Evolutionary conservation across 164 flowering plant genomes (phyloP).

Genomic region (Euptelea pleiosperma): DNA sequence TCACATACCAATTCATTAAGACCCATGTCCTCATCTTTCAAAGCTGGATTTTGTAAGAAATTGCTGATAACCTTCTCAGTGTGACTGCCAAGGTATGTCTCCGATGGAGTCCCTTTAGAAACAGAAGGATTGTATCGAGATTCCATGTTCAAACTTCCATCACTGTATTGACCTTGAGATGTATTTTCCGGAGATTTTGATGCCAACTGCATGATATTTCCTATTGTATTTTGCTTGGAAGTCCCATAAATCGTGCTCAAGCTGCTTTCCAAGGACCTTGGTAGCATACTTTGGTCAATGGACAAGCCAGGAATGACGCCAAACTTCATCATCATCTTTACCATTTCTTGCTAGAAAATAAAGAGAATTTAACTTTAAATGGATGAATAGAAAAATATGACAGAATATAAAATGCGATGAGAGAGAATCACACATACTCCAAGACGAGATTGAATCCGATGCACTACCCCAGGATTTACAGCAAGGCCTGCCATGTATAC

Average conservation of each 20-base stretch:
- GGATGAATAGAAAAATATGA: slow-evolving; percentile 1
- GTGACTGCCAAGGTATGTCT: slow-evolving; percentile 38
- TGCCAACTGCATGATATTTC: slow-evolving; percentile 31
- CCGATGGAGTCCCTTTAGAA: slow-evolving; percentile 27
- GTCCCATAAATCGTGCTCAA: slow-evolving; percentile 29
- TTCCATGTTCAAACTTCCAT: slow-evolving; percentile 15
- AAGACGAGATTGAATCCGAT: slow-evolving; percentile 50
- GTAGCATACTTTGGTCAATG: slow-evolving; percentile 38
- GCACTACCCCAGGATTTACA: slow-evolving; percentile 73
- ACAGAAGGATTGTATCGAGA: slow-evolving; percentile 21
- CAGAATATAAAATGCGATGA: neutral
- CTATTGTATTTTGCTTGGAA: slow-evolving; percentile 34
- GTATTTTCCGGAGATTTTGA: slow-evolving; percentile 26
- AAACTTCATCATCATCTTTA: slow-evolving; percentile 55
- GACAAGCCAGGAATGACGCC: slow-evolving; percentile 47
- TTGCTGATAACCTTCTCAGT: slow-evolving; percentile 61
- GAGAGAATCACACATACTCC: slow-evolving; percentile 39
- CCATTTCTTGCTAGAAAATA: slow-evolving; percentile 49
- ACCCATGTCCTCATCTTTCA: slow-evolving; percentile 37
- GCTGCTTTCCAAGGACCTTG: slow-evolving; percentile 47
- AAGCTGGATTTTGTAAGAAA: slow-evolving; percentile 57
- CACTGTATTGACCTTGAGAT: slow-evolving; percentile 23
- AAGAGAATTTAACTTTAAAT: slow-evolving; percentile 10
- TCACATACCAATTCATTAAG: slow-evolving; percentile 47
- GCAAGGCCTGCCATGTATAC: slow-evolving; percentile 63